Evolutionary conservation across 306 rosid species (phyloP).

Genomic region (Myrica gale): DNA sequence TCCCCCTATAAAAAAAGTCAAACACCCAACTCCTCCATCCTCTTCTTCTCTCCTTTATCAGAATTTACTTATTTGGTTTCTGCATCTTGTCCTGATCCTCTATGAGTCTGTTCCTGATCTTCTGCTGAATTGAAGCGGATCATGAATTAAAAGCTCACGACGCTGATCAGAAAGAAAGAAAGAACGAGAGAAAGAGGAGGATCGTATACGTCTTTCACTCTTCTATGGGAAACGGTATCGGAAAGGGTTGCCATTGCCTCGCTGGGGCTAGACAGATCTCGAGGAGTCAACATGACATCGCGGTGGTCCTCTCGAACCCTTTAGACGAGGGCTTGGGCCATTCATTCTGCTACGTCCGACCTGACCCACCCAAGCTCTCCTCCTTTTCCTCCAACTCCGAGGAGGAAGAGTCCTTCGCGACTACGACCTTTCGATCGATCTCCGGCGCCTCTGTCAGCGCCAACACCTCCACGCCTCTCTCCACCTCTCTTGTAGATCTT

Average conservation of each 20-base stretch:
- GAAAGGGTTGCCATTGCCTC: conserved; percentile 43
- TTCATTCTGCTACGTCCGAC: conserved; percentile 59
- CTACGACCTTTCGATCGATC: conserved; percentile 55
- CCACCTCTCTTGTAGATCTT: conserved; percentile 46
- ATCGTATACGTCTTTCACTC: background rate
- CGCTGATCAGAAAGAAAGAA: background rate
- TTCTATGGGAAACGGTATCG: conserved; percentile 67
- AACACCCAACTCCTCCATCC: background rate
- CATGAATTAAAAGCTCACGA: background rate
- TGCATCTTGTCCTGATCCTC: conserved; percentile 1
- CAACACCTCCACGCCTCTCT: conserved; percentile 59
- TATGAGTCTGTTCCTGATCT: background rate
- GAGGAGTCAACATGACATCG: conserved; percentile 31
- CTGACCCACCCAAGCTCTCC: conserved; percentile 31
- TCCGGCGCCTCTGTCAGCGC: conserved; percentile 83
- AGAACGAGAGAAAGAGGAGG: background rate
- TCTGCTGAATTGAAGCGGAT: background rate
- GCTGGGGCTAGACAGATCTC: conserved; percentile 55
- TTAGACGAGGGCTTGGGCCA: conserved; percentile 50
- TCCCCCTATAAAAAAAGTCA: background rate
- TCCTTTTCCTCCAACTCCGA: conserved; percentile 30
- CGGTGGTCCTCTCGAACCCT: conserved; percentile 19
- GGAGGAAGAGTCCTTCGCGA: conserved; percentile 12
- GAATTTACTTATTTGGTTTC: background rate
- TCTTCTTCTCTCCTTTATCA: conserved; percentile 7